A percentile compares a stretch with the other conserved stretches of the same genome.
These are phyloP conservation scores for Teratosphaeria epicoccoides DNA, from an alignment of 2,329 filamentous ascomycete genomes.

Conservation along the genomic window DNA sequence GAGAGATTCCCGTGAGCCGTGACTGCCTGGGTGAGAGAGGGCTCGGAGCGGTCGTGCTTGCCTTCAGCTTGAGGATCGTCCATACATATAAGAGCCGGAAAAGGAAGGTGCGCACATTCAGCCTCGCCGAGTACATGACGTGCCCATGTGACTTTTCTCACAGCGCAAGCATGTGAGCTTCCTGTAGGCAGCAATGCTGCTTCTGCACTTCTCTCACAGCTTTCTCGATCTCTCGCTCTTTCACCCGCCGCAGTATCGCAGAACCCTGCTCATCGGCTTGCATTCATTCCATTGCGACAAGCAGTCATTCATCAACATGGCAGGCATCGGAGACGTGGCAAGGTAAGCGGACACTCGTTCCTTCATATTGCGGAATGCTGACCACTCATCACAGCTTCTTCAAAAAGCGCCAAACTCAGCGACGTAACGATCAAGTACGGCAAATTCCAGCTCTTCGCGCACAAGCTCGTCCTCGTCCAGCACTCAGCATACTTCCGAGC, in stretches of 20 bases:
- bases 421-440: not conserved
- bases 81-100: not conserved
- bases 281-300: too few species aligned
- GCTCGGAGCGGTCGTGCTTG: not conserved
- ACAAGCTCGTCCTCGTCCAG: constrained; percentile 2
- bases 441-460: not conserved
- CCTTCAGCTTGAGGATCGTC: too few species aligned
- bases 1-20: not conserved
- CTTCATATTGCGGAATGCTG: not conserved
- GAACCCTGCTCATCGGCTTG: too few species aligned
- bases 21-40: not conserved
- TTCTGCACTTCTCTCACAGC: not conserved
- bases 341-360: not conserved
- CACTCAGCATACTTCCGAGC: constrained; percentile 3
- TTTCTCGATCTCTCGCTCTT: too few species aligned
- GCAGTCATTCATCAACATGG: not conserved
- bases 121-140: not conserved
- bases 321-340: not conserved
- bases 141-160: too few species aligned
- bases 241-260: too few species aligned
- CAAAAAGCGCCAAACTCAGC: not conserved
- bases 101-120: not conserved
- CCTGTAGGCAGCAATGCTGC: not conserved
- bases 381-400: not conserved
- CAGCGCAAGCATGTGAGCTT: not conserved